Evolutionary conservation across 768 basidiomycete genomes (phyloP).

Genomic region (Mycena albidolilacea): DNA sequence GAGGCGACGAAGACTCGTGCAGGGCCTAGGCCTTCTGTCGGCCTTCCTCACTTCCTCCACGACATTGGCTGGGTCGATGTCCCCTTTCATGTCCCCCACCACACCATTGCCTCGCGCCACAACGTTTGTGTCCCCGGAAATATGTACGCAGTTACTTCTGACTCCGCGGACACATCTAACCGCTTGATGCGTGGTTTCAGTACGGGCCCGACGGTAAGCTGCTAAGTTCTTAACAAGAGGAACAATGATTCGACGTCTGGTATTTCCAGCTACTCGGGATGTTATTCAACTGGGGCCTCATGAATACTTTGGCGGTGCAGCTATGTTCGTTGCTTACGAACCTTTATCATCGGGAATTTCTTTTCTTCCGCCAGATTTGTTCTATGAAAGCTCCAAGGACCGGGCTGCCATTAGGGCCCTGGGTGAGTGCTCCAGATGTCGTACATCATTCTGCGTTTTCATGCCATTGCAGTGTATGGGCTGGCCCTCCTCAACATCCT

Average conservation of each 20-base stretch:
- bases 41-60: constrained; percentile 17
- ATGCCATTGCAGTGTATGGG: constrained; percentile 34
- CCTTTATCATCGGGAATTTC: no score
- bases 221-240: no score
- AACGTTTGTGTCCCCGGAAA: constrained; percentile 19
- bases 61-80: constrained; percentile 30
- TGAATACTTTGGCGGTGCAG: no score
- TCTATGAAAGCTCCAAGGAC: constrained; percentile 16
- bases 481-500: constrained; percentile 36
- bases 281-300: no score
- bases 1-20: constrained; percentile 21
- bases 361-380: background rate
- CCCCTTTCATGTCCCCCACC: constrained; percentile 18
- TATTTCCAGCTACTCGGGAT: no score
- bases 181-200: no score
- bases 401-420: constrained; percentile 9
- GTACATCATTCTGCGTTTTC: background rate
- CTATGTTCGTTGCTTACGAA: no score
- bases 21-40: constrained; percentile 2
- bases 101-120: constrained; percentile 24
- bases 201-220: no score
- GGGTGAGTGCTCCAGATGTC: constrained; percentile 9
- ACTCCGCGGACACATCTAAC: background rate
- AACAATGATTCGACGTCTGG: no score
- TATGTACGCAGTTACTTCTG: constrained; percentile 20